These are phyloP conservation scores for Salix koriyanagi DNA, from an alignment of 345 rosid species.

Conservation along the genomic window DNA sequence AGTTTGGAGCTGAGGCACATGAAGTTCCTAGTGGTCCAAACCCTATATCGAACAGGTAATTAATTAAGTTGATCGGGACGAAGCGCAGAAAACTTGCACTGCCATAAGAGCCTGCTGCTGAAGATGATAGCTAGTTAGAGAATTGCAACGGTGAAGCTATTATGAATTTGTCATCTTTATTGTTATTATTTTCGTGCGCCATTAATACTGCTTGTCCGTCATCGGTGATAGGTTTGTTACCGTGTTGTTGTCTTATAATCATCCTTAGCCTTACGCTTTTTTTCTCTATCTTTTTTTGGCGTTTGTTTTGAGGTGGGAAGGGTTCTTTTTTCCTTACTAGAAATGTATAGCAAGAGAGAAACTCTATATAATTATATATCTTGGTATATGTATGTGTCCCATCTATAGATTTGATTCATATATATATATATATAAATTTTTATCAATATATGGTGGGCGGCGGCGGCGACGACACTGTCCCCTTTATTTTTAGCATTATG, in stretches of 20 bases:
- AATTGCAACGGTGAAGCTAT: conserved; percentile 5
- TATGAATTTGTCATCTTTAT: conserved; percentile 18
- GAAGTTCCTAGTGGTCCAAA: conserved; percentile 91
- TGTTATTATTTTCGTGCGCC: conserved; percentile 5
- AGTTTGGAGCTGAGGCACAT: conserved; percentile 55
- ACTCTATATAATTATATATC: conserved; percentile 1
- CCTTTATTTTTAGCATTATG: neutral
- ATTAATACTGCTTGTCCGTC: conserved; percentile 16
- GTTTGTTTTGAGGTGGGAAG: neutral
- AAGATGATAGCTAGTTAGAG: neutral
- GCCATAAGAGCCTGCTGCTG: neutral
- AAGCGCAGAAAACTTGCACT: neutral
- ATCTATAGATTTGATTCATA: conserved; percentile 9
- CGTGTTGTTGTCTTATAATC: conserved; percentile 8
- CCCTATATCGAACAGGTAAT: conserved; percentile 75
- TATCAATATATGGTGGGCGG: neutral
- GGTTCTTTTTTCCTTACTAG: conserved; percentile 10
- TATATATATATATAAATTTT: neutral
- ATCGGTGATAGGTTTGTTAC: conserved; percentile 15
- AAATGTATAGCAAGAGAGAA: conserved; percentile 29
- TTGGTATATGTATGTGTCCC: conserved; percentile 9
- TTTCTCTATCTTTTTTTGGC: neutral
- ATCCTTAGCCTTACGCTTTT: conserved; percentile 4
- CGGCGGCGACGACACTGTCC: neutral
- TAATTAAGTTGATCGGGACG: neutral